Evolutionary conservation across 2,329 filamentous ascomycete species (phyloP).

Genomic region (Botrytis sinoallii): DNA sequence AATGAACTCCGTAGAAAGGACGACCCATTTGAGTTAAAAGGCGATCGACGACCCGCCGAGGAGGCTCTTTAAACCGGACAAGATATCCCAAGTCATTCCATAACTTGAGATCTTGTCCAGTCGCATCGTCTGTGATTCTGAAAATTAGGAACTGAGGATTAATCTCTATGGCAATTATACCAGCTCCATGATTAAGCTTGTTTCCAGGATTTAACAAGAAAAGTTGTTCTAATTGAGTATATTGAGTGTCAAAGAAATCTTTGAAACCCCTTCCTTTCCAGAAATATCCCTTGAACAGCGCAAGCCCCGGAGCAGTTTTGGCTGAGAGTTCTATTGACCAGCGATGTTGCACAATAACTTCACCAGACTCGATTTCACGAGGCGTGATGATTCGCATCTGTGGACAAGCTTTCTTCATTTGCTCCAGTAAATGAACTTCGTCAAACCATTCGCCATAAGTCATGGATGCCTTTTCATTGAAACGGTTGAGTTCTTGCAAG

Average conservation of each 20-base stretch:
- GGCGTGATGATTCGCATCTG: constrained; percentile 38
- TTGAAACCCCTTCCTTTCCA: constrained; percentile 25
- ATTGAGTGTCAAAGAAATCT: constrained; percentile 33
- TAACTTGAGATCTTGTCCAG: constrained; percentile 36
- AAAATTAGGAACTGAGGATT: constrained; percentile 38
- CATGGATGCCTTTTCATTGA: constrained; percentile 36
- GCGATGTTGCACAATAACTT: constrained; percentile 28
- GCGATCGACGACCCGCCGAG: constrained; percentile 31
- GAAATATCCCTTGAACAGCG: constrained; percentile 23
- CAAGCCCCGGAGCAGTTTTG: constrained; percentile 31
- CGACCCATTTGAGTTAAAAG: constrained; percentile 32
- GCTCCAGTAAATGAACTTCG: constrained; percentile 32
- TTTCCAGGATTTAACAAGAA: constrained; percentile 17
- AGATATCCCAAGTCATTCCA: constrained; percentile 40
- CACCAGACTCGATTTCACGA: constrained; percentile 26
- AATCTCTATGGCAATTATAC: constrained; percentile 37
- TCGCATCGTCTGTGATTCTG: constrained; percentile 41
- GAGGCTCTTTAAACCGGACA: constrained; percentile 36
- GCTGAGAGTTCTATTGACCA: constrained; percentile 30
- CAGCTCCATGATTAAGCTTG: constrained; percentile 24
- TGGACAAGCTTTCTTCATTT: constrained; percentile 35
- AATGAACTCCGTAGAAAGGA: constrained; percentile 40
- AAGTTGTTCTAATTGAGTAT: constrained; percentile 20
- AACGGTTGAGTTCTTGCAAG: constrained; percentile 37
- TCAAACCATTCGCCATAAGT: constrained; percentile 41